These are phyloP conservation scores for Xylariales sp. DNA, from an alignment of 2,329 filamentous ascomycete genomes.

Conservation along the genomic window DNA sequence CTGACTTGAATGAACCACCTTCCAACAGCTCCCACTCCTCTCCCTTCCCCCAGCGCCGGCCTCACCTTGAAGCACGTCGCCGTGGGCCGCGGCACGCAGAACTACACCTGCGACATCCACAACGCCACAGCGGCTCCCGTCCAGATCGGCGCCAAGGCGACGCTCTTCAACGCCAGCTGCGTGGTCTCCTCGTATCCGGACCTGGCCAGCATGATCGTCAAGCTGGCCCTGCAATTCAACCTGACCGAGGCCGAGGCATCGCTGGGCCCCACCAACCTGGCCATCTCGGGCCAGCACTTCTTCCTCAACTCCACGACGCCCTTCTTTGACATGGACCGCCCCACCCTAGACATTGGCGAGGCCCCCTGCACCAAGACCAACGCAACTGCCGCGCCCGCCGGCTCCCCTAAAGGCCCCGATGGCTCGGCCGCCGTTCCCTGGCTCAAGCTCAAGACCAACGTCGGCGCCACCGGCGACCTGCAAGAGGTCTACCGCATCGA, in stretches of 20 bases:
- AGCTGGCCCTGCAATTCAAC: slow-evolving; percentile 64
- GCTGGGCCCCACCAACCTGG: slow-evolving; percentile 55
- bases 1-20: too few relatives aligned
- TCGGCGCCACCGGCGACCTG: slow-evolving; percentile 56
- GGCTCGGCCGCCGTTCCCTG: slow-evolving; percentile 72
- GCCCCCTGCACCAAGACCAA: slow-evolving; percentile 59
- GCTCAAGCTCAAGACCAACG: slow-evolving; percentile 63
- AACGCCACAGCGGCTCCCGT: slow-evolving; percentile 59
- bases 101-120: slow-evolving; percentile 76
- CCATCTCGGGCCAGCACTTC: slow-evolving; percentile 74
- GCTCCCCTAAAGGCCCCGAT: slow-evolving; percentile 53
- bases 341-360: slow-evolving; percentile 50
- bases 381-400: slow-evolving; percentile 57
- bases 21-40: slow-evolving; percentile 46
- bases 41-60: slow-evolving; percentile 58
- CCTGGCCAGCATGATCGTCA: slow-evolving; percentile 60
- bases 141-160: slow-evolving; percentile 70
- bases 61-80: slow-evolving; percentile 71
- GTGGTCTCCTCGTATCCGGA: slow-evolving; percentile 65
- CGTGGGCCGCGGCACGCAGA: slow-evolving; percentile 84
- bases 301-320: slow-evolving; percentile 69
- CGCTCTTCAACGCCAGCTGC: slow-evolving; percentile 85
- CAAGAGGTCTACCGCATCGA: slow-evolving; percentile 78
- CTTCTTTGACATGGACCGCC: slow-evolving; percentile 72
- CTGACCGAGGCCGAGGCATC: slow-evolving; percentile 34